A percentile compares a stretch with the other conserved stretches of the same genome.
Evolutionary conservation across 1,139 yeast species (phyloP).

Genomic region (Debaryomyces sp.): DNA sequence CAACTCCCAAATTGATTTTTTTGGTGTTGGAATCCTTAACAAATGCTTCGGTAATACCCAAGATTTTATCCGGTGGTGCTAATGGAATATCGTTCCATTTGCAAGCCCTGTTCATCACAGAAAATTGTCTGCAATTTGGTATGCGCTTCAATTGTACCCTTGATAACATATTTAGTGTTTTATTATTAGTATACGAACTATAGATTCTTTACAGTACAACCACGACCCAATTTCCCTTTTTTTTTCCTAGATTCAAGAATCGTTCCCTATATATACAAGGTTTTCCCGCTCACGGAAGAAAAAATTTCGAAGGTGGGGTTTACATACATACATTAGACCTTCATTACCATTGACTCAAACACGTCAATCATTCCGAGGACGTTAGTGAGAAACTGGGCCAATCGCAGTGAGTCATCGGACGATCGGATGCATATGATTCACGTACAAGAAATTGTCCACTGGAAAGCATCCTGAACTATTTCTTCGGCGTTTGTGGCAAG

Average conservation of each 20-base stretch:
- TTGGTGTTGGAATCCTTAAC: constrained; percentile 41
- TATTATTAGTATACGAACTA: not conserved
- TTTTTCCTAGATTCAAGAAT: not conserved
- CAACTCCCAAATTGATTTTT: constrained; percentile 54
- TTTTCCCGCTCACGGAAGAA: constrained; percentile 4
- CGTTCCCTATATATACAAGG: constrained; percentile 1
- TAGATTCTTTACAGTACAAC: not conserved
- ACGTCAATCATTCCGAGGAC: constrained; percentile 6
- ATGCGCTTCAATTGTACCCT: constrained; percentile 12
- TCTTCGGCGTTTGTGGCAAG: not conserved
- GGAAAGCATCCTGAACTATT: not conserved
- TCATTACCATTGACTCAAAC: constrained; percentile 5
- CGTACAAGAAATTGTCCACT: not conserved
- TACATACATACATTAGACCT: not conserved
- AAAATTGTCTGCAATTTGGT: constrained; percentile 20
- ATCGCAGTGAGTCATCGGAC: constrained; percentile 5
- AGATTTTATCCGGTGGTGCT: constrained; percentile 75
- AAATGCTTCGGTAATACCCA: constrained; percentile 64
- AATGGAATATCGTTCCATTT: constrained; percentile 52
- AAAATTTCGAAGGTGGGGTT: constrained; percentile 7
- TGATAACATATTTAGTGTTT: constrained; percentile 12
- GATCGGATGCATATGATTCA: constrained; percentile 7
- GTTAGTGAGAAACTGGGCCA: not conserved
- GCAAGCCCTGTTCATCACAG: constrained; percentile 20
- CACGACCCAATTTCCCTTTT: not conserved